phyloP scores from a whole-genome alignment of 805 yeast species.

The Saccharomycopsis babjevae region DNA sequence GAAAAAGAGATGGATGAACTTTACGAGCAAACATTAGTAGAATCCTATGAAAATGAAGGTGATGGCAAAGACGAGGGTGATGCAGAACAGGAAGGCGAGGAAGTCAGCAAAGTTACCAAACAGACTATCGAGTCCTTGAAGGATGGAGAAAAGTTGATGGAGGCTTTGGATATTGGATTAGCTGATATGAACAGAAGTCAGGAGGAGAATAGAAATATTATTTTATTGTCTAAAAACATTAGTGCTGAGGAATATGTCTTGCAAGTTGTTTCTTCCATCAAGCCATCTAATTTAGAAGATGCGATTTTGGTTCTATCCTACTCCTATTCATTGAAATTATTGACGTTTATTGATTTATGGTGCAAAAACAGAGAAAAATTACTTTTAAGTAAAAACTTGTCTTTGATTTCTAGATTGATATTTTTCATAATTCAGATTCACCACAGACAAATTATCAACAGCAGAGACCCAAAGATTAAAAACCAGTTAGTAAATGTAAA shows the following conservation, averaged over 20 bases:
- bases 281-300: constrained; percentile 82
- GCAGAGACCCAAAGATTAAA: constrained; percentile 54
- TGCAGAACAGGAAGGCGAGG: constrained; percentile 33
- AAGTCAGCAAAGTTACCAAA: constrained; percentile 58
- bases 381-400: constrained; percentile 35
- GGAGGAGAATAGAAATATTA: constrained; percentile 51
- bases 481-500: constrained; percentile 57
- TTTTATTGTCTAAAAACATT: constrained; percentile 57
- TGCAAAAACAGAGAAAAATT: constrained; percentile 38
- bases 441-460: constrained; percentile 66
- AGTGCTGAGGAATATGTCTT: constrained; percentile 73
- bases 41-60: constrained; percentile 54
- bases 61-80: constrained; percentile 31
- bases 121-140: constrained; percentile 88
- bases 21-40: constrained; percentile 72
- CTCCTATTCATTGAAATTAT: constrained; percentile 62
- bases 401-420: constrained; percentile 62
- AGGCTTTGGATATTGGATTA: constrained; percentile 76
- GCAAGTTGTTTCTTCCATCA: constrained; percentile 58
- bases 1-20: constrained; percentile 92
- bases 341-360: constrained; percentile 71
- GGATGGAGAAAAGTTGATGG: constrained; percentile 88
- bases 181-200: constrained; percentile 53
- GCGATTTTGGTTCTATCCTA: constrained; percentile 87
- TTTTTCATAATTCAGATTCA: constrained; percentile 66